Base-by-base conservation (phyloP, 768 basidiomycete genomes). In the Rickenella mellea region DNA sequence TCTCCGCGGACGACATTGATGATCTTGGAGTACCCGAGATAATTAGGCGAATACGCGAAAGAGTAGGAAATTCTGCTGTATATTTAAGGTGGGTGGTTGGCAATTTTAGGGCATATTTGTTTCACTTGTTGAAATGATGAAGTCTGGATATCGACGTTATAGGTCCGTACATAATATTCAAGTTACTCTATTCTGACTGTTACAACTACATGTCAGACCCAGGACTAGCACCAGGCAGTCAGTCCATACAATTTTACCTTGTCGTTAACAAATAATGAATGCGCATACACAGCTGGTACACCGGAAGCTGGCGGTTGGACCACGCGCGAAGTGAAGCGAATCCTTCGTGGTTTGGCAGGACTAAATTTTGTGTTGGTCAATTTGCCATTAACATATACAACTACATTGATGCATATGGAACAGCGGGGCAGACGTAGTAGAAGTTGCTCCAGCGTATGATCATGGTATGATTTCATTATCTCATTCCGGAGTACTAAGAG, bases 291-390 rank as follows among this genome's bases (percentile, higher is more conserved):
- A 86, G 82, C 88, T 44, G 85, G 87, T 10, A 89, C 87, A 1
- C 87, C 87, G 11, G 87, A 90, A 57, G 69, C 80, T 2, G 87
- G 87, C 25, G 87, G 87, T 10, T 88, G 83, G 85, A 86, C 87
- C 3, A 80, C 76, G 15, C 75, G 86, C 38, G 87, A 89, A 60
- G 68, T 86, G 30, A 87, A 88, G 52, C 73, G 83, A 27, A 83
- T 88, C 51, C 68, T 89, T 39, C 75, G 88, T 45, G 87, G 88
- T 11, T 67, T 90, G 10, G 74, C 74, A 1, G 85, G 85, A 4
- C 63, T 91, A 26, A 86, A 88, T 55, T 78, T 88, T 43, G 77
- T 89, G 85, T 86, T 63, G 35, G 78, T 48, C 52, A 15, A 24
- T 33, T n/a, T n/a, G n/a, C n/a, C 29, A n/a, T 17, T 24, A 5